Conservation (phyloP, 352 stramenopile species). For the Globisporangium spiculum region DNA sequence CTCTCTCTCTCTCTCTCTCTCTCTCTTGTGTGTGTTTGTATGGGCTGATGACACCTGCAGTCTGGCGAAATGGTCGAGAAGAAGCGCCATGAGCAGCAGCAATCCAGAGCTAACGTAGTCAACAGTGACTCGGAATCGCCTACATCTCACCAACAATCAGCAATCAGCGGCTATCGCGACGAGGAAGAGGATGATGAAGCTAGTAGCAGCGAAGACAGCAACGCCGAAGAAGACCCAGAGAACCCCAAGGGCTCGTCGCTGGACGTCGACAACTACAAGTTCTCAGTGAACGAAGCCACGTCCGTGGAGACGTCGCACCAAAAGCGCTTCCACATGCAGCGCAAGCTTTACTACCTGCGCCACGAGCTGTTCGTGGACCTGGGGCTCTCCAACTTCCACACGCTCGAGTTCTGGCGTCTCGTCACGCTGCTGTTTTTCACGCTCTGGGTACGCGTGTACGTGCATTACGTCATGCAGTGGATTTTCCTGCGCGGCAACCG, state of each 20-base stretch:
- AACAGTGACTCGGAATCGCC: background rate
- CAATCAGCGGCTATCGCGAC: background rate
- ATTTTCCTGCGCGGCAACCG: slow-evolving; percentile 62
- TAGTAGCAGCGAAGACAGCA: background rate
- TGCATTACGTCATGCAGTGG: slow-evolving; percentile 89
- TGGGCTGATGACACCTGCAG: background rate
- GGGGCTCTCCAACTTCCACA: slow-evolving; percentile 38
- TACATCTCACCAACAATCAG: background rate
- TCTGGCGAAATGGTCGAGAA: slow-evolving; percentile 15
- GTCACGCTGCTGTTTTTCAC: slow-evolving; percentile 54
- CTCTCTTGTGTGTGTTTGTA: background rate
- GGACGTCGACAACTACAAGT: slow-evolving; percentile 50
- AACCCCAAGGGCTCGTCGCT: background rate
- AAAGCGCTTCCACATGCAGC: slow-evolving; percentile 50
- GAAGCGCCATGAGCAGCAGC: slow-evolving; percentile 5
- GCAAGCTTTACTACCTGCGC: slow-evolving; percentile 78
- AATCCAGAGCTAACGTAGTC: background rate
- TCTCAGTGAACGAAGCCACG: slow-evolving; percentile 45
- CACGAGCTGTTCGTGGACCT: slow-evolving; percentile 84
- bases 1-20: background rate
- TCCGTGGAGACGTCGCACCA: slow-evolving; percentile 51
- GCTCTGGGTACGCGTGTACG: slow-evolving; percentile 87
- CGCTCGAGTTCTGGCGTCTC: slow-evolving; percentile 81
- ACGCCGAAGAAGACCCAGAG: background rate
- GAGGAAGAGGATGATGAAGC: background rate